These are phyloP conservation scores for Candida ovalis DNA, from an alignment of 805 yeast genomes.

Conservation along the genomic window DNA sequence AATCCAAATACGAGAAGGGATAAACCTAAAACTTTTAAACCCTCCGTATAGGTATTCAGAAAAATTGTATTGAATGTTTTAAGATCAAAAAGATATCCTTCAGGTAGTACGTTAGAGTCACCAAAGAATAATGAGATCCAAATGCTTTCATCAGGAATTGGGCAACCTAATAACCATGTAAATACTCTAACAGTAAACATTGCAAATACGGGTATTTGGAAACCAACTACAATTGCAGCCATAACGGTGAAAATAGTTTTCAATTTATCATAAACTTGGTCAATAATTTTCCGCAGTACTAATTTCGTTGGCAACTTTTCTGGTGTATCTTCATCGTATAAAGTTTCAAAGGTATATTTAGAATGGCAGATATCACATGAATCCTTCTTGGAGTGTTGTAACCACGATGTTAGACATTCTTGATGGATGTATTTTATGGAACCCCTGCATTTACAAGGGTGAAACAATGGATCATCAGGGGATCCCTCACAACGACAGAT, in stretches of 20 bases:
- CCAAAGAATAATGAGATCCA: constrained; percentile 39
- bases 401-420: constrained; percentile 88
- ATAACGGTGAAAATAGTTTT: constrained; percentile 25
- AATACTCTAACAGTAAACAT: constrained; percentile 49
- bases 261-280: constrained; percentile 10
- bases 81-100: constrained; percentile 5
- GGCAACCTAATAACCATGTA: constrained; percentile 55
- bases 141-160: constrained; percentile 38
- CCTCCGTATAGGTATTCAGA: constrained; percentile 13
- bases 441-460: constrained; percentile 94
- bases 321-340: constrained; percentile 44
- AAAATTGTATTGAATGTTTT: constrained; percentile 4
- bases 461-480: constrained; percentile 69
- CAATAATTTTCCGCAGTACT: constrained; percentile 36
- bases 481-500: constrained; percentile 94
- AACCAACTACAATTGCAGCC: constrained; percentile 38
- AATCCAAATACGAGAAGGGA: constrained; percentile 24
- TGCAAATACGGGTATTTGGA: constrained; percentile 59
- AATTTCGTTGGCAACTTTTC: constrained; percentile 50
- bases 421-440: constrained; percentile 92
- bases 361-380: constrained; percentile 88
- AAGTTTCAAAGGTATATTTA: constrained; percentile 49
- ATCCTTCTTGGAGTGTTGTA: constrained; percentile 59
- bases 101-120: constrained; percentile 13
- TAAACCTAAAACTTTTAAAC: constrained; percentile 11